phyloP scores from a whole-genome alignment of 2,329 filamentous ascomycete genomes.

The Talaromyces sp. region DNA sequence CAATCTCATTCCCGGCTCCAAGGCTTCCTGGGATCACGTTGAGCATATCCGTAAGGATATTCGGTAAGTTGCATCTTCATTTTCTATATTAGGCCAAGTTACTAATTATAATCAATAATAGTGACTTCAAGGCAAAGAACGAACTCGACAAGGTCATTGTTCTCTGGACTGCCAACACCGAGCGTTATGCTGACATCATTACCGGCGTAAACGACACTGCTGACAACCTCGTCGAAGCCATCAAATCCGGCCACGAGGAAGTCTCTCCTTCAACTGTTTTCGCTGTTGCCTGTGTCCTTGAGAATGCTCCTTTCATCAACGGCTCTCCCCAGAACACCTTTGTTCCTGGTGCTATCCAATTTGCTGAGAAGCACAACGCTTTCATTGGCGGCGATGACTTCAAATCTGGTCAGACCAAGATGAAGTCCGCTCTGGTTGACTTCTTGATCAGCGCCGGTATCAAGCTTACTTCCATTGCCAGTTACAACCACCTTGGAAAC shows the following conservation, averaged over 20 bases:
- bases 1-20: conserved; percentile 79
- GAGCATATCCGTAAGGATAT: conserved; percentile 93
- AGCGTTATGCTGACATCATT: conserved; percentile 88
- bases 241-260: conserved; percentile 82
- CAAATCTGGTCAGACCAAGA: conserved; percentile 99
- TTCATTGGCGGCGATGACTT: conserved; percentile 99
- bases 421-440: conserved; percentile 98
- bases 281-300: conserved; percentile 88
- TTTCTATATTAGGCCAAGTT: neutral
- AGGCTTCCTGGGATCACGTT: conserved; percentile 83
- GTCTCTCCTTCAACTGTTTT: conserved; percentile 96
- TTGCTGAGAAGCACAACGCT: conserved; percentile 80
- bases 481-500: conserved; percentile 99
- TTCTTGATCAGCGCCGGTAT: conserved; percentile 98
- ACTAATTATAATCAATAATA: conserved; percentile 31
- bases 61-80: conserved; percentile 52
- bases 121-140: conserved; percentile 85
- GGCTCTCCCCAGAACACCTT: conserved; percentile 99
- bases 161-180: conserved; percentile 98
- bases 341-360: conserved; percentile 84
- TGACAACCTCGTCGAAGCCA: conserved; percentile 85
- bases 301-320: conserved; percentile 93
- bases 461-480: conserved; percentile 96
- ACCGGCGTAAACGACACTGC: conserved; percentile 93
- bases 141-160: conserved; percentile 92